Base-by-base conservation (phyloP, 1,284 basidiomycete species). In the Chondrostereum purpureum region DNA sequence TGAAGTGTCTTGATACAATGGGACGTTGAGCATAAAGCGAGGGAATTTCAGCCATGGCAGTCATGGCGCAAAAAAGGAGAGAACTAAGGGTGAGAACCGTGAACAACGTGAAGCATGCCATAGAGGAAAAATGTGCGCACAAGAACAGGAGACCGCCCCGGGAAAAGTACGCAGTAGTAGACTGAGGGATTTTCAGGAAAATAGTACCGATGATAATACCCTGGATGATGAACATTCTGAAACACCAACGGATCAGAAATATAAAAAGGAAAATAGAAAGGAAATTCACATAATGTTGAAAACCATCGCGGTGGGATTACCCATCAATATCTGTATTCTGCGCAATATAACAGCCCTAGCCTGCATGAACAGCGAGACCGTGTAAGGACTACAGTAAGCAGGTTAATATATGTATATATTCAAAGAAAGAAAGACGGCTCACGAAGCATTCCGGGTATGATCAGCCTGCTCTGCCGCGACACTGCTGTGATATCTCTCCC, bases 1-100 rank as follows among this genome's bases (percentile, higher is more conserved):
- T 72, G 45, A 72, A 61, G 47, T 82, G 80, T 34, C 77, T 74
- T n/a, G 73, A 68, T 3, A 89, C 73, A 43, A 92, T 88, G 1
- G 83, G 79, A 21, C 88, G 80, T 55, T 88, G 83, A 2, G 70
- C 61, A 61, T 82, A 89, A 4, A 87, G 69, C 0, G 81, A 72
- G 0, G 83, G 80, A 37, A 90, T 85, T 60, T 92, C 89, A n/a
- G 83, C 72, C 75, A 80, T 77, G n/a, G 63, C 43, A 17, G 53
- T 53, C 13, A 67, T 51, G 0, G 62, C 59, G 17, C 55, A 52
- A 13, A 66, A 46, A 27, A 67, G 55, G 5, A 66, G 41, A 10
- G 63, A 46, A 24, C 61, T 64, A 20, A 4, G n/a, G 12, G 33
- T 3, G 1, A 21, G n/a, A n/a, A 34, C 23, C 34, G n/a, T 14